Evolutionary conservation across 768 basidiomycete species (phyloP).

Genomic region (Tulasnella sp.): DNA sequence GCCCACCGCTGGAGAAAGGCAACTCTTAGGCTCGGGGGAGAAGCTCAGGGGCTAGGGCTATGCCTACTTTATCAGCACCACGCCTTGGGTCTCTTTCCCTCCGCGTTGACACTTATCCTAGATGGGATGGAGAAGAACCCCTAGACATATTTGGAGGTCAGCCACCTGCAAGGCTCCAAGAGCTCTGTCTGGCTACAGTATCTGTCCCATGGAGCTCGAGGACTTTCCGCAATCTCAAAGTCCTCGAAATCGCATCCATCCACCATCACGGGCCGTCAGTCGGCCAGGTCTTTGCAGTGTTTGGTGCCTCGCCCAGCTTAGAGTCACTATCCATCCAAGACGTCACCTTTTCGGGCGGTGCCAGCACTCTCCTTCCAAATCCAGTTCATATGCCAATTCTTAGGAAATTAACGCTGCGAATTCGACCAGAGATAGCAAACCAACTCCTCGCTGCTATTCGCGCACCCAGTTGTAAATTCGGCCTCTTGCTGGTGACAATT

Average conservation of each 20-base stretch:
- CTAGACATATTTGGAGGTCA: neutral
- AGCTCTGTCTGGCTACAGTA: neutral
- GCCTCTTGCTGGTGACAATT: neutral
- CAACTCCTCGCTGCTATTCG: neutral
- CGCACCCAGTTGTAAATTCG: neutral
- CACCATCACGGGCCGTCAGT: neutral
- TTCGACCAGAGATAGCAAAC: neutral
- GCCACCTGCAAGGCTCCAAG: neutral
- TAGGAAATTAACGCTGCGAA: neutral
- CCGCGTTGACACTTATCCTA: neutral
- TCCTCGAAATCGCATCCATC: neutral
- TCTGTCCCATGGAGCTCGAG: neutral
- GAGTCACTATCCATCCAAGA: neutral
- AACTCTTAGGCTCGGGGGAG: neutral
- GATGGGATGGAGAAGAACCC: too few relatives aligned
- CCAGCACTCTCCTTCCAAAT: neutral
- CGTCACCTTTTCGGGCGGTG: neutral
- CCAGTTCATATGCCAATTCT: neutral
- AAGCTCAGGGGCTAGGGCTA: neutral
- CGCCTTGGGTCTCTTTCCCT: neutral
- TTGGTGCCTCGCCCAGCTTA: neutral
- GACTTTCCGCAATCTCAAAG: neutral
- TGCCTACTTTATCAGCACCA: neutral
- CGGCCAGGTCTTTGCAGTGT: neutral
- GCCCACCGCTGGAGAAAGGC: neutral